Evolutionary conservation across 352 stramenopile species (phyloP), one percentile per base, ranked within the genome.

Genomic region (Globisporangium nodosum): DNA sequence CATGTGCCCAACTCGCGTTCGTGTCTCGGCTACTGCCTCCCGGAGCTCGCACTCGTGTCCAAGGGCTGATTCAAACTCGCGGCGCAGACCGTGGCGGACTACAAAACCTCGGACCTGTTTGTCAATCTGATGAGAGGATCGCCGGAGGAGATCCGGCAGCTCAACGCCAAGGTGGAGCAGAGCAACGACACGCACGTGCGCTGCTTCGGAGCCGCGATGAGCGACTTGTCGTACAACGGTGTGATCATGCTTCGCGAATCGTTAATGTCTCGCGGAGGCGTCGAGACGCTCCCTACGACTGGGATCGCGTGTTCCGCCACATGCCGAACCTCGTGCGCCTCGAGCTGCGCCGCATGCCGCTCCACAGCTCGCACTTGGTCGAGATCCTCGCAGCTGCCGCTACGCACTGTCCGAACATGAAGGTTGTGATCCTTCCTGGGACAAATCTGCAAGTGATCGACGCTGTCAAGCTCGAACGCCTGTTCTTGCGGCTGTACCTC

Each of bases 401-500:
- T 1, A 58, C 40, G 8, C 24, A 51, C 53, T 51, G 53, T 13
- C 24, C 43, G 18, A 21, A 11, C 3, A 13, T 58, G 9, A 5
- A 54, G 30, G 24, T 24, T 40, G 30, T 54, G 4, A 16, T 58
- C 13, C 21, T 58, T 7, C 53, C 37, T 42, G 12, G 11, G 20
- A 30, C 18, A 24, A n/a, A 55, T 27, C 33, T 46, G 15, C 5
- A 46, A 7, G n/a, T 8, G 15, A 27, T 45, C 9, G 33, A 33
- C 37, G 15, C 39, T 6, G 9, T 2, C 16, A 55, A 20, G 4
- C 50, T 55, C 18, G 30, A 55, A 11, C 50, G 18, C 16, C 39
- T 52, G 5, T 49, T 68, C n/a, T 5, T 15, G 3, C 21, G 33
- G 5, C 33, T 70, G 7, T 63, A 66, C 49, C 21, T 27, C 15